Conservation (phyloP, 1,284 basidiomycete species). For the Pseudozyma sp. region DNA sequence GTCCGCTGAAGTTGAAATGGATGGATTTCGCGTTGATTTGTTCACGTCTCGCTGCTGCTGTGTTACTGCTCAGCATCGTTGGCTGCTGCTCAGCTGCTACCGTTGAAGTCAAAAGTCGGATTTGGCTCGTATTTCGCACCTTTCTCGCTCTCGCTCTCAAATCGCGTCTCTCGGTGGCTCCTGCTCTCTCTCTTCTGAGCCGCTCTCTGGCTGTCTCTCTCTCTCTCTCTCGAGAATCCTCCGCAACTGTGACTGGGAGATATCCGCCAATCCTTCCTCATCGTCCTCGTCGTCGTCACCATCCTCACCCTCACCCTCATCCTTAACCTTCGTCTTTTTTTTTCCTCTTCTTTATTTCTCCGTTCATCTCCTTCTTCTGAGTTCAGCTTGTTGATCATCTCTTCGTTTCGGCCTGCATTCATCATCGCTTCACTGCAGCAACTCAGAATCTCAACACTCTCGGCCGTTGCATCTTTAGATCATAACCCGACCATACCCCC, state of each 20-base stretch:
- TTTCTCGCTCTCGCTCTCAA: not conserved
- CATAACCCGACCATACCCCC: not conserved
- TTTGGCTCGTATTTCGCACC: not conserved
- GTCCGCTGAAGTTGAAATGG: too few relatives aligned
- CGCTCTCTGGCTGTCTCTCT: not conserved
- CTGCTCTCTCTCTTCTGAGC: not conserved
- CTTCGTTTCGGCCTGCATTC: conserved; percentile 3
- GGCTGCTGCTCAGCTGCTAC: too few relatives aligned
- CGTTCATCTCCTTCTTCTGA: conserved; percentile 2
- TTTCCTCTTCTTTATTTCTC: conserved; percentile 3
- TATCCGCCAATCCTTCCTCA: not conserved
- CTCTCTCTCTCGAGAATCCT: not conserved
- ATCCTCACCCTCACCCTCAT: conserved; percentile 6
- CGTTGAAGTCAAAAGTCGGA: not conserved
- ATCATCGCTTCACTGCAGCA: not conserved
- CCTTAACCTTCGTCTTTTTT: conserved; percentile 3
- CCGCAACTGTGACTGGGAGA: not conserved
- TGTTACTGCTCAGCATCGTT: too few relatives aligned
- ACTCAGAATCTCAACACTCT: not conserved
- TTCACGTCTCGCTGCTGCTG: too few relatives aligned
- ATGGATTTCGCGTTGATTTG: too few relatives aligned
- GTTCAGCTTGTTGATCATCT: conserved; percentile 7
- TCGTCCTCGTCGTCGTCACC: conserved; percentile 1
- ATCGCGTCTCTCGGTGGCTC: not conserved
- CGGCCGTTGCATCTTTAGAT: conserved; percentile 10